phyloP scores from a whole-genome alignment of 352 stramenopile genomes.

The Pythium folliculosum region DNA sequence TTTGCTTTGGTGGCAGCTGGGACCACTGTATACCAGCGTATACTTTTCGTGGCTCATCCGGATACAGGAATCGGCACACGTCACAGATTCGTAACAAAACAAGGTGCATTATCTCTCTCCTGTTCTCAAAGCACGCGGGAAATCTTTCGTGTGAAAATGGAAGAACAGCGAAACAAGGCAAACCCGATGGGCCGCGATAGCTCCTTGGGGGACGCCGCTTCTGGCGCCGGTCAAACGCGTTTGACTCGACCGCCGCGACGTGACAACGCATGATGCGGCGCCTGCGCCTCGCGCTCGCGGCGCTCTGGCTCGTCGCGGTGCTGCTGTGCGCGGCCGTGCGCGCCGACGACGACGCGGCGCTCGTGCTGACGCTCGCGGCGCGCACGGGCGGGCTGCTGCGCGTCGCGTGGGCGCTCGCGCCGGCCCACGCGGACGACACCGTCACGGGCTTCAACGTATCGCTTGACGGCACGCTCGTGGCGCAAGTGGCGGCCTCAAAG shows the following conservation, averaged over 20 bases:
- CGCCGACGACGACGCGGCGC: not conserved
- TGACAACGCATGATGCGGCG: not conserved
- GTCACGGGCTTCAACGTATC: constrained; percentile 21
- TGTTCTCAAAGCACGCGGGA: not conserved
- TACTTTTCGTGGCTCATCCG: not conserved
- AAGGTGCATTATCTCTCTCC: not conserved
- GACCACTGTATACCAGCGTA: not conserved
- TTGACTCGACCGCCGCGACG: too few relatives aligned
- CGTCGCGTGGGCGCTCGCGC: constrained; percentile 36
- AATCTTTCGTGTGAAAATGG: constrained; percentile 7
- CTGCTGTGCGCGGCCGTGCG: not conserved
- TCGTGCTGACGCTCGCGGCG: constrained; percentile 17
- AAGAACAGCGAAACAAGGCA: constrained; percentile 4
- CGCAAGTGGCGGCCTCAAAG: constrained; percentile 19
- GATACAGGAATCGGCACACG: not conserved
- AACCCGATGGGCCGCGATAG: not conserved
- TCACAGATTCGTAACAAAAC: constrained; percentile 5
- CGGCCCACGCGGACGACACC: not conserved
- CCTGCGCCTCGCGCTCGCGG: not conserved
- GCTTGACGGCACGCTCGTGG: constrained; percentile 31
- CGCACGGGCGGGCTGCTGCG: constrained; percentile 41
- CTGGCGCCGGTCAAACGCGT: not conserved
- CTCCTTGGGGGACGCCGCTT: not conserved
- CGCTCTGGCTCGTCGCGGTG: not conserved
- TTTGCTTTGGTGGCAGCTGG: too few relatives aligned